Conservation (phyloP, 805 yeast species). For the Pichia membranifaciens region DNA sequence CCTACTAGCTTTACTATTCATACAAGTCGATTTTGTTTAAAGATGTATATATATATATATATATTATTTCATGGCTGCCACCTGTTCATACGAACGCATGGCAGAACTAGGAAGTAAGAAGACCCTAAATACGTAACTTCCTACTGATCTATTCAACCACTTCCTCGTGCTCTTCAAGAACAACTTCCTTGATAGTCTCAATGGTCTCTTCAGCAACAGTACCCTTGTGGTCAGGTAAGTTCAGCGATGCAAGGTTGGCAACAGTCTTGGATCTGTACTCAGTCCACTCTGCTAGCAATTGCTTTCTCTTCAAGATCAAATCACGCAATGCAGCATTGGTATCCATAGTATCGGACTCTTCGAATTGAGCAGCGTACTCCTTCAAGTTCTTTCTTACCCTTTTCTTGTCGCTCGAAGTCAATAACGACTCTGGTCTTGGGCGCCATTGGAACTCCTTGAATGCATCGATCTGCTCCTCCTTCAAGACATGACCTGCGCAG, state of each 20-base stretch:
- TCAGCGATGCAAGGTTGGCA: slow-evolving; percentile 41
- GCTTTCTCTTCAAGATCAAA: slow-evolving; percentile 77
- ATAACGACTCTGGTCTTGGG: slow-evolving; percentile 83
- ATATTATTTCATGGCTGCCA: neutral
- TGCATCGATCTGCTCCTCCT: slow-evolving; percentile 72
- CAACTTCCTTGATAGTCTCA: slow-evolving; percentile 75
- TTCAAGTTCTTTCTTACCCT: slow-evolving; percentile 84
- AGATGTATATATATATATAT: neutral
- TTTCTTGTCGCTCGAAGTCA: slow-evolving; percentile 76
- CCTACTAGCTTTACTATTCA: too few relatives aligned
- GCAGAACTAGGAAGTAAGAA: too few relatives aligned
- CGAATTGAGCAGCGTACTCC: slow-evolving; percentile 88
- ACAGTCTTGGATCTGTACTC: slow-evolving; percentile 59
- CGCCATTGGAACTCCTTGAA: slow-evolving; percentile 94
- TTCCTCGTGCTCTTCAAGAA: slow-evolving; percentile 67
- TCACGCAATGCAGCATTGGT: slow-evolving; percentile 89
- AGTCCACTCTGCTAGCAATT: slow-evolving; percentile 78
- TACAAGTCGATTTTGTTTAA: neutral
- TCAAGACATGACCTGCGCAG: slow-evolving; percentile 68
- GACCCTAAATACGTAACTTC: too few relatives aligned
- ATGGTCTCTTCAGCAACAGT: slow-evolving; percentile 48
- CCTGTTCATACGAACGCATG: neutral
- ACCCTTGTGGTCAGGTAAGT: slow-evolving; percentile 34
- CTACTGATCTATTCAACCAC: slow-evolving; percentile 38
- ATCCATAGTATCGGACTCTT: slow-evolving; percentile 92